Evolutionary conservation across 306 rosid genomes (phyloP).

Genomic region (Cucurbita pepo): DNA sequence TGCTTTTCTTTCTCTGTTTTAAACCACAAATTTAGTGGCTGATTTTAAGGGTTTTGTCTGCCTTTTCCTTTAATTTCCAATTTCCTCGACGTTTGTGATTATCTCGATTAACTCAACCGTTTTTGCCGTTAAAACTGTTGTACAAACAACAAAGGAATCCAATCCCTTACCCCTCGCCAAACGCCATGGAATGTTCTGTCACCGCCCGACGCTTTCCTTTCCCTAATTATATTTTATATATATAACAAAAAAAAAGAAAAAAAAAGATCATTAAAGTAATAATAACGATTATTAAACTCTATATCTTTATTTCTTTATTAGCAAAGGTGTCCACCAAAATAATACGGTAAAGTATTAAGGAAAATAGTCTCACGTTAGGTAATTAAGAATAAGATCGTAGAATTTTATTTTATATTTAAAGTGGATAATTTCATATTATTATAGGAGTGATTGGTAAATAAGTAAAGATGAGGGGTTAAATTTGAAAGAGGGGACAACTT

Average conservation of each 20-base stretch:
- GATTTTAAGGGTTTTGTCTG: background rate
- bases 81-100: background rate
- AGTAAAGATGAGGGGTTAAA: background rate
- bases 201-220: background rate
- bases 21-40: conserved; percentile 16
- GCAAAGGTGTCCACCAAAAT: no score
- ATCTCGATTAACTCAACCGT: conserved; percentile 16
- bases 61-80: background rate
- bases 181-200: conserved; percentile 1
- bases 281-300: no score
- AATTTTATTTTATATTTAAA: no score
- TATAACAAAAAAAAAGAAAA: no score
- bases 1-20: background rate
- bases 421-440: no score
- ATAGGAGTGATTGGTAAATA: no score
- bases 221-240: background rate
- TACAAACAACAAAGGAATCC: background rate
- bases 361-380: no score
- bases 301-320: no score
- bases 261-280: no score
- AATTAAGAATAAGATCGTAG: no score
- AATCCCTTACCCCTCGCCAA: background rate
- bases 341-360: no score
- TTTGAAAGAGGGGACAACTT: background rate
- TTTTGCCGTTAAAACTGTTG: conserved; percentile 29